Conservation (phyloP, 768 basidiomycete species). For the Chiua virens region DNA sequence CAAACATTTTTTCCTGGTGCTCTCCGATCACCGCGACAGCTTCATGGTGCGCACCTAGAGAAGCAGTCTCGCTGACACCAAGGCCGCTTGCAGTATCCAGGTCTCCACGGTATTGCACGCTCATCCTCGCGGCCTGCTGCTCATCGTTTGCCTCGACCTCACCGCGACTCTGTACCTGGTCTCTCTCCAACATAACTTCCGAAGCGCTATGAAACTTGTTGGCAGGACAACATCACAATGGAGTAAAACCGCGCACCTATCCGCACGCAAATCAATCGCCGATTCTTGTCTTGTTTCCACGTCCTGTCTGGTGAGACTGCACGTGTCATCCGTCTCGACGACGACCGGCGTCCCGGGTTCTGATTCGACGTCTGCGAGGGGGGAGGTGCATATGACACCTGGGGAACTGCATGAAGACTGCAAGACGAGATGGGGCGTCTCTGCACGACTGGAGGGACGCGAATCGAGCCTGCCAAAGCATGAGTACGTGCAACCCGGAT, state of each 20-base stretch:
- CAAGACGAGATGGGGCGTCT: neutral
- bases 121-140: neutral
- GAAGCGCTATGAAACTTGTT: neutral
- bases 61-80: neutral
- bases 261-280: neutral
- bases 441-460: neutral
- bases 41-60: neutral
- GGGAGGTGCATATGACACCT: neutral
- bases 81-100: neutral
- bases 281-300: neutral
- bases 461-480: no score
- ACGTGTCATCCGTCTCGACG: neutral
- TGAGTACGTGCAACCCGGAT: no score
- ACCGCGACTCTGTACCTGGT: no score
- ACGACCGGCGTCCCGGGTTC: no score
- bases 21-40: neutral
- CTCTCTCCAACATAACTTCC: neutral
- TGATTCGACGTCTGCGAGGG: neutral
- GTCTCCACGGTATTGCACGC: neutral
- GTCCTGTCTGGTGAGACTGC: neutral
- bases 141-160: neutral
- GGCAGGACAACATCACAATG: neutral
- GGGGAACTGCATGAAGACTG: neutral
- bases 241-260: neutral
- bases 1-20: neutral